phyloP scores from a whole-genome alignment of 495 filamentous ascomycete genomes.

The Aspergillus ostianus region DNA sequence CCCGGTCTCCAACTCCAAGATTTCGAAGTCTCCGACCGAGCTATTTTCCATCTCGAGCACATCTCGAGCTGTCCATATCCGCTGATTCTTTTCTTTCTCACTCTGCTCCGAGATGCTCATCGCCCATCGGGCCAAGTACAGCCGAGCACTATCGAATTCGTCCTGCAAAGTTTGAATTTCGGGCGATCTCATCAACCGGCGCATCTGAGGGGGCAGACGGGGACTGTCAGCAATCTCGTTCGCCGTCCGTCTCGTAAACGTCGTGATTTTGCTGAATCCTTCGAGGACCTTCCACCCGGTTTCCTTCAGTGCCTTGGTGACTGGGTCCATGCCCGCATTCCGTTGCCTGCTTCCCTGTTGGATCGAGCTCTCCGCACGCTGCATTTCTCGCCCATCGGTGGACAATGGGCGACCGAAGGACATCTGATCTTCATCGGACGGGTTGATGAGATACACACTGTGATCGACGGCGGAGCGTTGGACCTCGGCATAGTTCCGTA shows the following conservation, averaged over 20 bases:
- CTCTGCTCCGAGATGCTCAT: conserved; percentile 98
- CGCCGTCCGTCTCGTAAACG: conserved; percentile 86
- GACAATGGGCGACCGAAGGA: conserved; percentile 63
- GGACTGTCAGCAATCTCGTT: conserved; percentile 90
- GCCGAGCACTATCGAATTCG: conserved; percentile 91
- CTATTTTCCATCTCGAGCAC: conserved; percentile 92
- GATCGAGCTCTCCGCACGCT: conserved; percentile 27
- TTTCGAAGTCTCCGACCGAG: conserved; percentile 91
- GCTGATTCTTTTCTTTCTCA: conserved; percentile 75
- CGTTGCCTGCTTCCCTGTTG: conserved; percentile 35
- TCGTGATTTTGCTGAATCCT: conserved; percentile 93
- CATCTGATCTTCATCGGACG: conserved; percentile 74
- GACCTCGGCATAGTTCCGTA: conserved; percentile 77
- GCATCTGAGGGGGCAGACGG: conserved; percentile 80
- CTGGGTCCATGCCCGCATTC: conserved; percentile 88
- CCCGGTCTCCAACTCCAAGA: conserved; percentile 77
- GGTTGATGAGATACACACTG: conserved; percentile 88
- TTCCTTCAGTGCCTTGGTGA: conserved; percentile 93
- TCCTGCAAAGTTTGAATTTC: conserved; percentile 94
- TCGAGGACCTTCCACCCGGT: conserved; percentile 94
- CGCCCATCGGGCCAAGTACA: conserved; percentile 94
- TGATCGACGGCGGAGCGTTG: conserved; percentile 81
- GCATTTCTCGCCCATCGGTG: conserved; percentile 34
- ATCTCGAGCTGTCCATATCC: conserved; percentile 92
- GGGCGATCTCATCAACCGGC: conserved; percentile 81